Conservation (phyloP, 2,329 filamentous ascomycete genomes). For the Colletotrichum tabaci region DNA sequence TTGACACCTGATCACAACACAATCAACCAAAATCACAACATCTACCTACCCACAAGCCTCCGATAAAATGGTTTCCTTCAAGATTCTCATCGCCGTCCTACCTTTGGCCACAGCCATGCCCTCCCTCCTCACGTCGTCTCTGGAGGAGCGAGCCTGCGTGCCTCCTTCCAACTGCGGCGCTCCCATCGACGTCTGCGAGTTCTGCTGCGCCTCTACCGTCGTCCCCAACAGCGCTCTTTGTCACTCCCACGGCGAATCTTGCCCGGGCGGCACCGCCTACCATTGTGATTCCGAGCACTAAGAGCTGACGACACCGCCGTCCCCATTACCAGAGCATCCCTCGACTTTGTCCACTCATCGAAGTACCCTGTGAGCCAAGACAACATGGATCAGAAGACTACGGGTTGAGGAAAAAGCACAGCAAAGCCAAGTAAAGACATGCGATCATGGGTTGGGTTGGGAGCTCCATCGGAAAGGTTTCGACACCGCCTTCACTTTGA, state of each 20-base stretch:
- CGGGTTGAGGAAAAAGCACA: too few relatives aligned
- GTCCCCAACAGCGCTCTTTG: constrained; percentile 30
- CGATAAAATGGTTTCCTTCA: constrained; percentile 25
- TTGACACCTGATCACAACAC: not conserved
- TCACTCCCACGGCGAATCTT: constrained; percentile 31
- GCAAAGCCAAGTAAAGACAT: too few relatives aligned
- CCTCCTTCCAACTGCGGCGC: constrained; percentile 19
- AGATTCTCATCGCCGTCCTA: constrained; percentile 18
- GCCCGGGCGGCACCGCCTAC: constrained; percentile 15
- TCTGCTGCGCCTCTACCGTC: constrained; percentile 25
- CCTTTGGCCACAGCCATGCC: constrained; percentile 24
- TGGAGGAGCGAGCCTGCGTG: constrained; percentile 8
- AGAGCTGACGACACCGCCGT: not conserved
- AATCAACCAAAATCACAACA: not conserved
- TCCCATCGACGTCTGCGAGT: constrained; percentile 33
- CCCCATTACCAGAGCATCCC: too few relatives aligned
- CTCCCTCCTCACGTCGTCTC: not conserved
- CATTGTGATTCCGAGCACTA: constrained; percentile 33
- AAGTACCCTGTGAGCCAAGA: too few relatives aligned
- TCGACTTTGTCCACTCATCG: too few relatives aligned
- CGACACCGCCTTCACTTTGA: too few relatives aligned
- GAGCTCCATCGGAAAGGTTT: too few relatives aligned
- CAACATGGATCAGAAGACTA: too few relatives aligned
- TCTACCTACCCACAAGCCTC: not conserved
- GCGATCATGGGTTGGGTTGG: too few relatives aligned